Percentiles rank a stretch among this genome's conserved stretches.
Evolutionary conservation across 2,329 filamentous ascomycete genomes (phyloP).

Genomic region (Scedosporium minutisporum): DNA sequence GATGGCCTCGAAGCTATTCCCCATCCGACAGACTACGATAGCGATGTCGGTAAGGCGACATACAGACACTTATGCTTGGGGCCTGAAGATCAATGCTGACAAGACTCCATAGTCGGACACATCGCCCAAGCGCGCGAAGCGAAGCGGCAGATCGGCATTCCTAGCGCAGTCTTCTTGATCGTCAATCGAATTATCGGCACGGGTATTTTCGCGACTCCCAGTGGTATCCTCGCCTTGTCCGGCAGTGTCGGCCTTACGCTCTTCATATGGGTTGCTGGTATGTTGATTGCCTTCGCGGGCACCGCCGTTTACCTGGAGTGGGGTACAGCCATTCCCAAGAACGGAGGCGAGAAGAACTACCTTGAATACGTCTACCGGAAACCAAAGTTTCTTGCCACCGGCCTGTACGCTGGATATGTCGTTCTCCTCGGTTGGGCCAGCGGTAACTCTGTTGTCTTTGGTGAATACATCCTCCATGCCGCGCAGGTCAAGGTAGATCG

Average conservation of each 20-base stretch:
- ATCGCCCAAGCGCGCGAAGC: conserved; percentile 32
- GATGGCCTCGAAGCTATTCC: background rate
- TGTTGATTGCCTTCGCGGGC: conserved; percentile 51
- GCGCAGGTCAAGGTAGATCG: conserved; percentile 50
- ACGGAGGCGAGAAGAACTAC: conserved; percentile 59
- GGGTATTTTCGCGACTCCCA: conserved; percentile 57
- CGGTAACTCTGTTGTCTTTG: conserved; percentile 60
- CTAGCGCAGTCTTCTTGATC: conserved; percentile 48
- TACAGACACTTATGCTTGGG: background rate
- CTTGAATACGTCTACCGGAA: conserved; percentile 54
- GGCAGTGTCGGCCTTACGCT: conserved; percentile 54
- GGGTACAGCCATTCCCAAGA: conserved; percentile 53
- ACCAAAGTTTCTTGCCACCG: conserved; percentile 51
- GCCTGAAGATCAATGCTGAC: background rate
- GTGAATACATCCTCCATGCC: conserved; percentile 60
- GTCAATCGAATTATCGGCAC: conserved; percentile 59
- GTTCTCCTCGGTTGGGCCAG: conserved; percentile 56
- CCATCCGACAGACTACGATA: background rate
- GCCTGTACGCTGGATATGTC: conserved; percentile 51
- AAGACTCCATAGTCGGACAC: conserved; percentile 13
- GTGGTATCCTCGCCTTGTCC: conserved; percentile 43
- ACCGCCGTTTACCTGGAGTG: conserved; percentile 59
- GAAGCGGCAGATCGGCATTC: conserved; percentile 45
- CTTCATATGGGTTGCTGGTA: conserved; percentile 54
- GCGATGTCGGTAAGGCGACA: background rate